Conservation (phyloP, 2,329 filamentous ascomycete genomes). For the Monosporascus sp. region DNA sequence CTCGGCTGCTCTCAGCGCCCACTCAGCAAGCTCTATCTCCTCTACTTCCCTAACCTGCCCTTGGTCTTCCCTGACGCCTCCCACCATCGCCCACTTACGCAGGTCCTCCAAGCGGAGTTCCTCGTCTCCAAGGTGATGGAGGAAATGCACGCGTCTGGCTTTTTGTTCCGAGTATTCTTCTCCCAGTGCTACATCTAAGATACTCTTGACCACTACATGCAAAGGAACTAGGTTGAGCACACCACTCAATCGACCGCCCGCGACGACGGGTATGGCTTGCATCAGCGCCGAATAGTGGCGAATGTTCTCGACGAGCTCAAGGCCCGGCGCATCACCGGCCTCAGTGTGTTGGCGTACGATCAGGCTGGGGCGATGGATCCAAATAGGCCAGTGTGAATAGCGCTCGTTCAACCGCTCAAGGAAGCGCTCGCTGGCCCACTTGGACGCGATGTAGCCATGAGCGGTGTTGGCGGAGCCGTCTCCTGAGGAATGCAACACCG, state of each 20-base stretch:
- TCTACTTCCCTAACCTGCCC: not conserved
- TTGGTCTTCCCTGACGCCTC: not conserved
- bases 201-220: not conserved
- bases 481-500: not conserved
- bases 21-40: not conserved
- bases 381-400: not conserved
- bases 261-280: not conserved
- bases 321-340: not conserved
- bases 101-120: not conserved
- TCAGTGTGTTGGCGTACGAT: not conserved
- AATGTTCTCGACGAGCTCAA: not conserved
- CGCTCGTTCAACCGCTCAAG: constrained; percentile 21
- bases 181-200: not conserved
- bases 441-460: constrained; percentile 28
- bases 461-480: constrained; percentile 14
- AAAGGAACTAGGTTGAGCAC: not conserved
- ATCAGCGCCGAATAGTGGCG: not conserved
- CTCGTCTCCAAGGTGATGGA: not conserved
- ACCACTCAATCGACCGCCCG: not conserved
- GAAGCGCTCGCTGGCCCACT: constrained; percentile 29
- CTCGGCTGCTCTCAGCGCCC: not conserved
- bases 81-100: not conserved
- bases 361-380: constrained; percentile 1
- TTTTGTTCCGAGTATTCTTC: not conserved
- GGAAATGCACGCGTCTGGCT: not conserved